Evolutionary conservation across 2,329 filamentous ascomycete genomes (phyloP), one percentile per base, ranked within the genome.

Genomic region (Xylariales sp.): DNA sequence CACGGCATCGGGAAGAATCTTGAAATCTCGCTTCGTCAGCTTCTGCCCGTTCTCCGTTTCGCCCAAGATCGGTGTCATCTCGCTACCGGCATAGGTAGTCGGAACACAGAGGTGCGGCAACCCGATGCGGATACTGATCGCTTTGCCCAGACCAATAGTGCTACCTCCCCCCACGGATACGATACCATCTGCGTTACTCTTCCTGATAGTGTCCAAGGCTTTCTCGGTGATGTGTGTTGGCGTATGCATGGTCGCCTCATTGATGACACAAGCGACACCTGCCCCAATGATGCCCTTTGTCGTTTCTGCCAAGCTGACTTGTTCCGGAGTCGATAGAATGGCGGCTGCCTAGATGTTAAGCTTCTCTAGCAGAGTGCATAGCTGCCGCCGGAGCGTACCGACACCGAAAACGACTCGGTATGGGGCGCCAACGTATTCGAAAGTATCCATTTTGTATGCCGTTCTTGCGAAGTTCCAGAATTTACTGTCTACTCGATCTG

Each of bases 11-110:
- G 80, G 80, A 16, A 82, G 60, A 42, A 83, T 81, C 55, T 71
- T 76, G 1, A 73, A 69, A 55, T 83, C 77, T 5, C 61, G 66
- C 20, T 69, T 63, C 3, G 78, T 82, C 44, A 69, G 73, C 60
- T 84, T 82, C 45, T 66, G 55, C 1, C 79, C 78, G 40, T 75
- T 68, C 11, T 67, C 64, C 1, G 78, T 82, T 60, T 84, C 78
- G 2, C 80, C 80, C 10, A 84, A 60, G 34, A 82, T 80, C 0
- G 79, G 75, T 3, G 80, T 83, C 70, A 84, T 79, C 53, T 84
- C 80, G 45, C 73, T 77, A 4, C 76, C 76, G 5, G 76, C 71
- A 53, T 80, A 81, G 1, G 76, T 79, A 2, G 76, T 80, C 14
- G 77, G 75, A 38, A 81, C 72, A 46, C 69, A 73, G 42, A 79